Base-by-base conservation (phyloP, 805 yeast genomes). In the Blastobotrys parvus region DNA sequence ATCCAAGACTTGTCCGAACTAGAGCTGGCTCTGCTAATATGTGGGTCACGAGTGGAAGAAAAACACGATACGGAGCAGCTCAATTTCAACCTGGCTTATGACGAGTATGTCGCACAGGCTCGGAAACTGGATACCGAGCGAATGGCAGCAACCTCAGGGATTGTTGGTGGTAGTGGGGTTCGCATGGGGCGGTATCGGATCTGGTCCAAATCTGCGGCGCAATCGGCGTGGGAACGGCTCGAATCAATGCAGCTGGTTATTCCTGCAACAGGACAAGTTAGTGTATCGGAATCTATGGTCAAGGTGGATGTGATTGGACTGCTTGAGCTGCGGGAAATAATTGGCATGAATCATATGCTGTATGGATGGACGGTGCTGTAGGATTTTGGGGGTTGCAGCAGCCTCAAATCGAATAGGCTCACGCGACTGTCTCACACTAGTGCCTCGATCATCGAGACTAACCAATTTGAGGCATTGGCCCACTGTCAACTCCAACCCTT, bases 11-110 rank as follows among this genome's bases (percentile, higher is more conserved):
- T 88, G 30, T 80, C 94, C 3, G 82, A 81, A 45, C 57, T 85
- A 23, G 97, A 90, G 54, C 58, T 82, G 38, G 73, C 82, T 15
- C 56, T 90, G 33, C 62, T 86, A 11, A 77, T 89, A 3, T 77
- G 87, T 35, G 81, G 89, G 0, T 85, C 94, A 0, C 68, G 97
- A 36, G 79, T 80, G 41, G 68, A 77, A 19, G 68, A 75, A 39
- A 82, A 79, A 52, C 69, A 70, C 22, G 78, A 74, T 17, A 61
- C 75, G 19, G 77, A 69, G 11, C 68, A 70, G n/a, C 72, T 85
- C 16, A 89, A 86, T 58, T 80, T 88, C 61, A 84, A 83, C 51
- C 63, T 87, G 45, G 82, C 80, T 0, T 82, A 79, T 58, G 79
- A 78, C 25, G 97, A 90, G 59, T 90, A 86, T 60, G 55, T 57